phyloP scores from a whole-genome alignment of 148 eudicot species.

The Bassia scoparia region DNA sequence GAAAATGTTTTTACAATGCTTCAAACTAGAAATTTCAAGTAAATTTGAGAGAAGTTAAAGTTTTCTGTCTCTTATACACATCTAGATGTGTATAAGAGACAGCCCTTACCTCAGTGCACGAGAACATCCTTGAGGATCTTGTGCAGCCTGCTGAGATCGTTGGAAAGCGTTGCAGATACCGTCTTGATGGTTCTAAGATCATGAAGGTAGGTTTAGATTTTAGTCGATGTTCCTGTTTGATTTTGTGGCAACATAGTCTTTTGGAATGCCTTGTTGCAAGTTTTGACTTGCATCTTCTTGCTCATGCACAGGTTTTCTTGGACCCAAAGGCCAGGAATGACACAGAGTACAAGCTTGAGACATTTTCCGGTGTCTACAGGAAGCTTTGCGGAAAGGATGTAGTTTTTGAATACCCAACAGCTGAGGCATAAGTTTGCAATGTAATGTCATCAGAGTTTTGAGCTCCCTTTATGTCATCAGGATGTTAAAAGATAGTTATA shows the following conservation, averaged over 20 bases:
- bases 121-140: conserved; percentile 76
- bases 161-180: conserved; percentile 79
- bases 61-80: too few relatives aligned
- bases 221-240: not conserved
- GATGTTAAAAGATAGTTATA: conserved; percentile 12
- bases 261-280: not conserved
- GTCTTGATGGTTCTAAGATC: conserved; percentile 73
- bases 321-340: conserved; percentile 83
- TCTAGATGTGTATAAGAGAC: too few relatives aligned
- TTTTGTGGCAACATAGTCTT: not conserved
- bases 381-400: conserved; percentile 96
- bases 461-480: not conserved
- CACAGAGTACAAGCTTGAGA: conserved; percentile 90
- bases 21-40: too few relatives aligned
- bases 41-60: too few relatives aligned
- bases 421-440: conserved; percentile 40
- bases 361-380: conserved; percentile 76
- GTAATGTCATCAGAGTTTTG: conserved; percentile 23
- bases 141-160: conserved; percentile 90
- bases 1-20: too few relatives aligned
- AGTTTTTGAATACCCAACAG: conserved; percentile 65
- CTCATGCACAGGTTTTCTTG: conserved; percentile 50
- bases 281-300: not conserved
- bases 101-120: conserved; percentile 90
- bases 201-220: conserved; percentile 50